These are phyloP conservation scores for Paratrypanosoma confusum DNA, from an alignment of 208 protist species.

Conservation along the genomic window DNA sequence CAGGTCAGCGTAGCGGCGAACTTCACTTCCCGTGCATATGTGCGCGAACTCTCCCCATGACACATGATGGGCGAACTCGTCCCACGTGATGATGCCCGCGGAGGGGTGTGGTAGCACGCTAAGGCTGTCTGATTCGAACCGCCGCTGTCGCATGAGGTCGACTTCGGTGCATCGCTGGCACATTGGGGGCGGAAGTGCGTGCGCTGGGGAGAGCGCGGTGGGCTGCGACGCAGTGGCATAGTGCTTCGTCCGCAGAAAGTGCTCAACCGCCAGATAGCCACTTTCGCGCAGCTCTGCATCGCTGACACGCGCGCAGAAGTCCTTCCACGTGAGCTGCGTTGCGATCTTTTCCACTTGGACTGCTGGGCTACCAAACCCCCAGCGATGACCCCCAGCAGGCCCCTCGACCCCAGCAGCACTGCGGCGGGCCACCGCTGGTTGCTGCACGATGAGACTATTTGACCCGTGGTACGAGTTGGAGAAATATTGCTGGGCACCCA, in stretches of 20 bases:
- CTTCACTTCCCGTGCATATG: conserved; percentile 41
- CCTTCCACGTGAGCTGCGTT: conserved; percentile 12
- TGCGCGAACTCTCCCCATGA: conserved; percentile 60
- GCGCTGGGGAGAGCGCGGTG: background rate
- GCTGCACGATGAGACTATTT: conserved; percentile 2
- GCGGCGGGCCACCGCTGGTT: conserved; percentile 2
- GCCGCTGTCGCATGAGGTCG: conserved; percentile 28
- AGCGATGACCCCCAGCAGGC: too few species aligned
- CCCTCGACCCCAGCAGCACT: too few species aligned
- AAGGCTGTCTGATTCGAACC: conserved; percentile 21
- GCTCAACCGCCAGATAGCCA: conserved; percentile 11
- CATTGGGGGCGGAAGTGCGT: background rate
- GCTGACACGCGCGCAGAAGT: conserved; percentile 11
- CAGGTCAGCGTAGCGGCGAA: conserved; percentile 24
- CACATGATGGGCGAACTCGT: conserved; percentile 61
- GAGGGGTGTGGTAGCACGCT: conserved; percentile 51
- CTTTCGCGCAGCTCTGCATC: conserved; percentile 7
- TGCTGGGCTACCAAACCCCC: too few species aligned
- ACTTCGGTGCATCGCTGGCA: conserved; percentile 52
- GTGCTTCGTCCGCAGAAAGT: conserved; percentile 8
- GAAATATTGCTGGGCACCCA: background rate
- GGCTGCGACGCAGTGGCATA: conserved; percentile 6
- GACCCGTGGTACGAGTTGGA: background rate
- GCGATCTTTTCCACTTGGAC: too few species aligned
- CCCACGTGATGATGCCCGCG: conserved; percentile 50